Percentiles rank a stretch among this genome's conserved stretches.
Conservation (phyloP, 2,329 filamentous ascomycete genomes). For the Teratosphaeria viscida region DNA sequence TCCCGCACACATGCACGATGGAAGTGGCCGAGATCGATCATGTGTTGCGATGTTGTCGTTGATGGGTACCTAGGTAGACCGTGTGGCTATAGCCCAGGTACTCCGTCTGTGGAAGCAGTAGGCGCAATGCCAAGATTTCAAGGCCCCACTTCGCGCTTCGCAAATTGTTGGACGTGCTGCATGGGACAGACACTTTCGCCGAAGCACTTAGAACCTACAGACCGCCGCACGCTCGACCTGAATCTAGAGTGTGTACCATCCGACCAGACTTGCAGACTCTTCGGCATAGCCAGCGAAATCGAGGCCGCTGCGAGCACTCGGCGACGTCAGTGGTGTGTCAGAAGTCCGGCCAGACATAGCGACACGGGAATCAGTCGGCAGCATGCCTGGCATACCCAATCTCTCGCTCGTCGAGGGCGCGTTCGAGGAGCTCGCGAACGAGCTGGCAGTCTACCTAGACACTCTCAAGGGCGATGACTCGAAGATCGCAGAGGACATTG, state of each 20-base stretch:
- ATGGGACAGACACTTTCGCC: background rate
- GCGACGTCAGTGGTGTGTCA: background rate
- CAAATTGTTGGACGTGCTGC: background rate
- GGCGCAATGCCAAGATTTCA: background rate
- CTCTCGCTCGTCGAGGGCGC: constrained; percentile 74
- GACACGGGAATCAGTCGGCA: constrained; percentile 8
- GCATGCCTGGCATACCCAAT: constrained; percentile 51
- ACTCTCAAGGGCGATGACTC: constrained; percentile 55
- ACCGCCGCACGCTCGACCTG: background rate
- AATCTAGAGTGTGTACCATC: background rate
- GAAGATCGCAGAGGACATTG: constrained; percentile 51
- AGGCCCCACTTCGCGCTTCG: background rate
- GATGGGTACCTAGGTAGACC: background rate
- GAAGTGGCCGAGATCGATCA: background rate
- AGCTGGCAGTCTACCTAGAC: constrained; percentile 92
- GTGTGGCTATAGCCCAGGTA: too few relatives aligned
- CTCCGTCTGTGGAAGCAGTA: background rate
- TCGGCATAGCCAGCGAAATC: background rate
- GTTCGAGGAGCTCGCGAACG: constrained; percentile 84
- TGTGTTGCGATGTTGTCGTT: background rate
- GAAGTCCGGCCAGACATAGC: background rate
- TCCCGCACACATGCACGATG: too few relatives aligned
- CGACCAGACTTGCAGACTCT: background rate
- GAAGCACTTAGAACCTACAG: background rate
- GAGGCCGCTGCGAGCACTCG: background rate